A percentile compares a stretch with the other conserved stretches of the same genome.
phyloP scores from a whole-genome alignment of 257 asterid genomes.

The Solanum appendiculatum region DNA sequence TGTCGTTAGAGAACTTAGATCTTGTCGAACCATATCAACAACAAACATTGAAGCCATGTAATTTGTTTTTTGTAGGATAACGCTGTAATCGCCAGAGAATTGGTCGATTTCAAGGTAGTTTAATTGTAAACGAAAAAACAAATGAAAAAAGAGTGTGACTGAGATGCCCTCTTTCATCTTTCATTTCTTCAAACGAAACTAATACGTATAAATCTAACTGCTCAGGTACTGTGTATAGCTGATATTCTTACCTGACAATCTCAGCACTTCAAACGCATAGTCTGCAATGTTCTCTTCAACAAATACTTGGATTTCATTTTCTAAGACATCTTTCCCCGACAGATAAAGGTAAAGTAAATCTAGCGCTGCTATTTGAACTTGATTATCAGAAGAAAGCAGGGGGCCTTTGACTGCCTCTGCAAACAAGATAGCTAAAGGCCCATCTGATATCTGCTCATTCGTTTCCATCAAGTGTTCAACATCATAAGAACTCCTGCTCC shows the following conservation, averaged over 20 bases:
- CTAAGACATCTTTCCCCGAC: constrained; percentile 39
- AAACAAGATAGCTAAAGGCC: constrained; percentile 57
- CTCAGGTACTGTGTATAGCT: not conserved
- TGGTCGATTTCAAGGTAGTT: not conserved
- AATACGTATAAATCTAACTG: not conserved
- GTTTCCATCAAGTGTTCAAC: constrained; percentile 51
- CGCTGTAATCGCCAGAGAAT: not conserved
- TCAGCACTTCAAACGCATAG: constrained; percentile 75
- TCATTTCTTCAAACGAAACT: not conserved
- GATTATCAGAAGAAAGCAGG: constrained; percentile 84
- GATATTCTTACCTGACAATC: constrained; percentile 58
- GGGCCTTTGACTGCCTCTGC: constrained; percentile 96
- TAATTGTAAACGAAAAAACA: not conserved
- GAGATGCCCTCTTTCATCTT: not conserved
- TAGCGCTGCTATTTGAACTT: constrained; percentile 75
- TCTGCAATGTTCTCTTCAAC: constrained; percentile 82
- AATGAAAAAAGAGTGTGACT: not conserved
- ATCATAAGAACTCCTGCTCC: constrained; percentile 29
- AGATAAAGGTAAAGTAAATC: constrained; percentile 51
- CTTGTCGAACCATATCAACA: not conserved
- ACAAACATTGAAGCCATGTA: not conserved
- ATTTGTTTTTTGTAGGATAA: not conserved
- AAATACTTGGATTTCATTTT: constrained; percentile 45
- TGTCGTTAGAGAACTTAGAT: not conserved
- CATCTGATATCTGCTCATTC: constrained; percentile 33